Conservation (phyloP, 257 asterid genomes). For the Eucommia ulmoides region DNA sequence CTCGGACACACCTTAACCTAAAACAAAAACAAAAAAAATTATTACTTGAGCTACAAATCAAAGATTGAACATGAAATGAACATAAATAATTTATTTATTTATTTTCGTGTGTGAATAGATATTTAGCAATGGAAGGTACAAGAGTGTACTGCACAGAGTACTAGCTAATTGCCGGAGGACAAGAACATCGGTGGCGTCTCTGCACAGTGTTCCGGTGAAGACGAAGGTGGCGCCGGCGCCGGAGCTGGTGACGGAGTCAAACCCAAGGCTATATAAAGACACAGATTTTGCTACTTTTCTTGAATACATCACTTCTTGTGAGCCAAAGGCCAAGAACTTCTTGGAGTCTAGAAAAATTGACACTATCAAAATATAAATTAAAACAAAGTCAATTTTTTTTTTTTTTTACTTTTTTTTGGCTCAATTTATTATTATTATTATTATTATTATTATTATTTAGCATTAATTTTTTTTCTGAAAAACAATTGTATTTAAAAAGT, state of each 20-base stretch:
- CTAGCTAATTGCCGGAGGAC: conserved; percentile 37
- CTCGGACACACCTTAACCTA: too few relatives aligned
- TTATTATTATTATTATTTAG: too few relatives aligned
- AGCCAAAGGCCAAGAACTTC: conserved; percentile 48
- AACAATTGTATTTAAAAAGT: too few relatives aligned
- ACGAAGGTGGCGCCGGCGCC: conserved; percentile 46
- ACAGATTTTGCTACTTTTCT: conserved; percentile 53
- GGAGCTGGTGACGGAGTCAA: conserved; percentile 29
- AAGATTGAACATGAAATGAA: too few relatives aligned
- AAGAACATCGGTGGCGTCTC: conserved; percentile 66
- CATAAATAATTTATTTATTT: too few relatives aligned
- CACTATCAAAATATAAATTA: too few relatives aligned
- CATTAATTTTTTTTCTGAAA: too few relatives aligned
- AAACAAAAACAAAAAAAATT: too few relatives aligned
- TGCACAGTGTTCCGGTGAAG: conserved; percentile 58
- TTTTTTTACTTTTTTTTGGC: too few relatives aligned
- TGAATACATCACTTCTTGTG: conserved; percentile 35
- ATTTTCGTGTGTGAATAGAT: conserved; percentile 27
- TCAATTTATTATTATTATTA: too few relatives aligned
- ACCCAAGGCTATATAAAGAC: conserved; percentile 61
- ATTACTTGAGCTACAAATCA: too few relatives aligned
- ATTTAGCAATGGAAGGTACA: conserved; percentile 81
- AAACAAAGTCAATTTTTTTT: too few relatives aligned
- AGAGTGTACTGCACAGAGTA: conserved; percentile 75
- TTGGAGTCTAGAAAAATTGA: conserved; percentile 58